phyloP scores from a whole-genome alignment of 2,329 filamentous ascomycete genomes.

The Leptodontidium sp. region DNA sequence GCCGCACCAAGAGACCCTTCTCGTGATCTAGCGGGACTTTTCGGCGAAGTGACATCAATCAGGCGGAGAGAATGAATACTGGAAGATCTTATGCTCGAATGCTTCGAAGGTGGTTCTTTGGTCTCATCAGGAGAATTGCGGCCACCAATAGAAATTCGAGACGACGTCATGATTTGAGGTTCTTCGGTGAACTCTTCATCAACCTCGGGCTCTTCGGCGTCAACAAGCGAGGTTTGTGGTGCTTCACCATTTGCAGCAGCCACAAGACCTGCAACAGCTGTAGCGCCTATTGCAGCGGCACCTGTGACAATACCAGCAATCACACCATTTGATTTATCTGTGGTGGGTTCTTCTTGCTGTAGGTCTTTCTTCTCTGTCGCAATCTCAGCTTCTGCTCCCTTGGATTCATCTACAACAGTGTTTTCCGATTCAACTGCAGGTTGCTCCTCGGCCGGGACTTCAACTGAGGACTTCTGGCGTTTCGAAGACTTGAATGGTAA shows the following conservation, averaged over 20 bases:
- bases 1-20: slow-evolving; percentile 34
- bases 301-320: slow-evolving; percentile 33
- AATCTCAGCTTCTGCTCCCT: slow-evolving; percentile 6
- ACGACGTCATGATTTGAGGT: slow-evolving; percentile 48
- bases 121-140: slow-evolving; percentile 40
- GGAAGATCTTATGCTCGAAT: slow-evolving; percentile 41
- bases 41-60: slow-evolving; percentile 44
- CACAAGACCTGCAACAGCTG: slow-evolving; percentile 36
- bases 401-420: slow-evolving; percentile 9
- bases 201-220: slow-evolving; percentile 35
- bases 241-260: slow-evolving; percentile 36
- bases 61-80: slow-evolving; percentile 47
- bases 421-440: slow-evolving; percentile 1
- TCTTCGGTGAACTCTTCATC: slow-evolving; percentile 46
- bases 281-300: slow-evolving; percentile 34
- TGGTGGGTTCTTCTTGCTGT: slow-evolving; percentile 15
- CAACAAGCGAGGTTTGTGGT: slow-evolving; percentile 31
- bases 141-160: slow-evolving; percentile 45
- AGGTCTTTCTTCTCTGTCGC: slow-evolving; percentile 12
- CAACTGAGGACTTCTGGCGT: slow-evolving; percentile 25
- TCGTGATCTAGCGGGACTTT: slow-evolving; percentile 39
- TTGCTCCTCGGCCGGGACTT: slow-evolving; percentile 9
- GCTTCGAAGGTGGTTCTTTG: slow-evolving; percentile 34
- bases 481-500: slow-evolving; percentile 37
- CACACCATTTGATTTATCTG: slow-evolving; percentile 19